phyloP scores from a whole-genome alignment of 78 protist genomes.

The Dictyostelium citrinum region DNA sequence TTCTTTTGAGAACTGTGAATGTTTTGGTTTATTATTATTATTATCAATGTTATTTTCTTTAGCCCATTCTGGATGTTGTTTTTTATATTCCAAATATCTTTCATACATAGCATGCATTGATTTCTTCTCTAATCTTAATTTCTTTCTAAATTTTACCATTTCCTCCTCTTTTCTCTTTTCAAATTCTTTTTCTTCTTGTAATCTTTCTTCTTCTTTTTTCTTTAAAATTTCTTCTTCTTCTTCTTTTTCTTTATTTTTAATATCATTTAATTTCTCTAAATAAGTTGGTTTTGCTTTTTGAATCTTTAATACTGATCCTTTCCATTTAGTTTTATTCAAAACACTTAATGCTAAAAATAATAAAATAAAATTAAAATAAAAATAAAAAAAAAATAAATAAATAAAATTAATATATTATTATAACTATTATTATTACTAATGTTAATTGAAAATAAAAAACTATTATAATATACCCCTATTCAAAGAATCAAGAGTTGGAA shows the following conservation, averaged over 20 bases:
- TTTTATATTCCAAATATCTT: conserved; percentile 9
- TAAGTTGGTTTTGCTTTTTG: conserved; percentile 30
- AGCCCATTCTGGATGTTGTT: background rate
- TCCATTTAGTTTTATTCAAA: conserved; percentile 62
- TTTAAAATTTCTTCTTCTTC: background rate
- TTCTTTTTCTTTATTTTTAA: background rate
- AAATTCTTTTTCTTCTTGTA: background rate
- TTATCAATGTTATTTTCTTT: background rate
- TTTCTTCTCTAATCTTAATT: conserved; percentile 45
- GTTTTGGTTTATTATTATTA: background rate
- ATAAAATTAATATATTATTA: background rate
- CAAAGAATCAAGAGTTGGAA: conserved; percentile 5
- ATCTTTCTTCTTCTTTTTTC: background rate
- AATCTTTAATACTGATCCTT: conserved; percentile 27
- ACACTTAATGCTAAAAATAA: conserved; percentile 3
- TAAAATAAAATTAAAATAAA: background rate
- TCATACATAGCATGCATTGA: conserved; percentile 38
- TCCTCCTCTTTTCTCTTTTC: conserved; percentile 22
- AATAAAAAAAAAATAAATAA: background rate
- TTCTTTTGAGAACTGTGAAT: background rate
- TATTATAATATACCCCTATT: background rate
- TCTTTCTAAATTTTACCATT: conserved; percentile 10
- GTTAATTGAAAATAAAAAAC: too few relatives aligned
- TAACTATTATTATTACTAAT: too few relatives aligned
- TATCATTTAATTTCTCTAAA: background rate